Evolutionary conservation across 108 stramenopile species (phyloP).

Genomic region (Discostella stelligeroides): DNA sequence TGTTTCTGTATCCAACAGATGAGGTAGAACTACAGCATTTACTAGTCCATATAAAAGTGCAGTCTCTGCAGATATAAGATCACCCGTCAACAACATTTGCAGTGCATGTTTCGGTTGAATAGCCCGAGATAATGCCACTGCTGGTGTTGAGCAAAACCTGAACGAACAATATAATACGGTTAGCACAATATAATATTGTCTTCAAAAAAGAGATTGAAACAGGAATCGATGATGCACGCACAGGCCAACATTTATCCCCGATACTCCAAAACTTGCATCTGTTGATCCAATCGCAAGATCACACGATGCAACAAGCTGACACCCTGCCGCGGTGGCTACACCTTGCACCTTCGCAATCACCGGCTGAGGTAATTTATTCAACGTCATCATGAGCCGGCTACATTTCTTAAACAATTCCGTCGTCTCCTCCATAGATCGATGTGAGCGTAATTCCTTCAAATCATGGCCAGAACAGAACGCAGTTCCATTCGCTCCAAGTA

Average conservation of each 20-base stretch:
- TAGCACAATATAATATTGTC: neutral
- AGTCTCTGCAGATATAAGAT: constrained; percentile 59
- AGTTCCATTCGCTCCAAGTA: constrained; percentile 51
- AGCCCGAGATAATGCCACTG: constrained; percentile 61
- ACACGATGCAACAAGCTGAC: constrained; percentile 80
- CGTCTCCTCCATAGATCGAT: constrained; percentile 16
- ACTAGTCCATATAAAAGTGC: constrained; percentile 61
- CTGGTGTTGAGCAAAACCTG: constrained; percentile 76
- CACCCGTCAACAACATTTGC: constrained; percentile 81
- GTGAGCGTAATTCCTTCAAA: constrained; percentile 55
- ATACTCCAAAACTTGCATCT: constrained; percentile 61
- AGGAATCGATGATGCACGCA: neutral
- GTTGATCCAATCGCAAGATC: constrained; percentile 64
- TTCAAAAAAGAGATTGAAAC: neutral
- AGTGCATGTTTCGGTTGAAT: constrained; percentile 67
- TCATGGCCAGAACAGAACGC: constrained; percentile 79
- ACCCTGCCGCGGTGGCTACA: constrained; percentile 80
- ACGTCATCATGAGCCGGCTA: constrained; percentile 55
- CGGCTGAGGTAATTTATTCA: constrained; percentile 56
- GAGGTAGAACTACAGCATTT: constrained; percentile 39
- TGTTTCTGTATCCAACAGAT: constrained; percentile 37
- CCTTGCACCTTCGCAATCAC: constrained; percentile 74
- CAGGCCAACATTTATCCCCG: constrained; percentile 73
- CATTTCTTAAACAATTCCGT: constrained; percentile 61
- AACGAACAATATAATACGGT: neutral